phyloP scores from a whole-genome alignment of 306 rosid species.

The Quercus gilva region DNA sequence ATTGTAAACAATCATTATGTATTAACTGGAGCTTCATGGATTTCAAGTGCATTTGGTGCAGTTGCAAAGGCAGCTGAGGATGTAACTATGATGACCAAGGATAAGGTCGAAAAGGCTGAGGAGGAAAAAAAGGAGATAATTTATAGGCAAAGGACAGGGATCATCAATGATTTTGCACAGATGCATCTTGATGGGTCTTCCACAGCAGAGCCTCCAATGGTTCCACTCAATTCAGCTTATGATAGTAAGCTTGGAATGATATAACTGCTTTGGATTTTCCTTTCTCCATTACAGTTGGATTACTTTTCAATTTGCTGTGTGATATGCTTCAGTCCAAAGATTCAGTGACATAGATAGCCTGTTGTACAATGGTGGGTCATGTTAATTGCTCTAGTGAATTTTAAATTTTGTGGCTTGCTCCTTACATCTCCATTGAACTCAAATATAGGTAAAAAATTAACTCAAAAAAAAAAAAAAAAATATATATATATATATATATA shows the following conservation, averaged over 20 bases:
- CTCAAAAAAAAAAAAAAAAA: too few relatives aligned
- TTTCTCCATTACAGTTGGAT: constrained; percentile 7
- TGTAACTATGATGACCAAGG: constrained; percentile 54
- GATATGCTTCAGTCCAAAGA: not conserved
- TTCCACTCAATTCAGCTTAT: constrained; percentile 54
- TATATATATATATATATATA: too few relatives aligned
- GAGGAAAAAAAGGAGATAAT: constrained; percentile 48
- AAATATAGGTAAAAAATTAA: not conserved
- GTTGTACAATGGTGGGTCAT: not conserved
- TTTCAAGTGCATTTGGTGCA: constrained; percentile 50
- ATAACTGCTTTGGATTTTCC: constrained; percentile 20
- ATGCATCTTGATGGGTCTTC: constrained; percentile 49
- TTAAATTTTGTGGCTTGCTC: not conserved
- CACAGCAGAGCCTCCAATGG: constrained; percentile 39
- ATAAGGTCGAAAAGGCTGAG: constrained; percentile 65
- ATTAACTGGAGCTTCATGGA: constrained; percentile 60
- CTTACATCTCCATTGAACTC: not conserved
- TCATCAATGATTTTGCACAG: constrained; percentile 37
- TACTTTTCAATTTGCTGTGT: constrained; percentile 18
- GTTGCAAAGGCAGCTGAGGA: constrained; percentile 67
- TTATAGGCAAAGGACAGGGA: constrained; percentile 34
- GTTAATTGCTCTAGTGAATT: not conserved
- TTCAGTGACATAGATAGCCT: not conserved
- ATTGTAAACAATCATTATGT: constrained; percentile 59
- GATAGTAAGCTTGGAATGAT: constrained; percentile 29